Base-by-base conservation (phyloP, 345 rosid species). In the Dimocarpus longan region DNA sequence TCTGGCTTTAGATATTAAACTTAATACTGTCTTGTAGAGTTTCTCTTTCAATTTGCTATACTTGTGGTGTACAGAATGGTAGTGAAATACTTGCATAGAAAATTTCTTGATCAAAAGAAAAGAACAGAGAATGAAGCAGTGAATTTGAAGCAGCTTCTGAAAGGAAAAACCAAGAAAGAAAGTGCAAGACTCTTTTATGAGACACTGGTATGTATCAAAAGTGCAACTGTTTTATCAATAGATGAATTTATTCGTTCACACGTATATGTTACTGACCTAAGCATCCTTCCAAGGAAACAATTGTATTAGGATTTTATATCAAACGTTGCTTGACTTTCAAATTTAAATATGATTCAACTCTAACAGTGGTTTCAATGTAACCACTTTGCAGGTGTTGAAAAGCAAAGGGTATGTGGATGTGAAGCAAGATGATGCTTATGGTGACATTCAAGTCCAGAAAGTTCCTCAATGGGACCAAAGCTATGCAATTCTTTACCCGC, bases 161-260 rank as follows among this genome's bases (percentile, higher is more conserved):
- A 76, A 73, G 89, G 93, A 78, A 91, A 84, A 86, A 90, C 90
- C 59, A 81, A 77, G 82, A 88, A 86, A 81, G 88, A 85, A 81
- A 86, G 87, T 72, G 95, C 92, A 56, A 85, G 88, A 83, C 80
- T 96, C 83, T 96, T 96, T 86, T 93, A 91, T 70, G 98, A 96
- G 84, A 90, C 91, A 83, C 81, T 96, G 93, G 99, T 96, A 89
- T 28, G 83, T 76, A 73, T 5, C 16, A 5, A 11, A 15, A 11
- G n/a, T 37, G 42, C 44, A 16, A 37, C 69, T 13, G 18, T 13
- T 68, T 42, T 43, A 40, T 68, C 24, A 19, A 21, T 2, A 60
- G 12, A 59, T 59, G 26, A 59, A n/a, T 9, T 59, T 59, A 6
- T 21, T 59, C 26, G 9, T 59, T 9, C 64, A n/a, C 64, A 59